Base-by-base conservation (phyloP, 768 basidiomycete species). In the Trametes cubensis region DNA sequence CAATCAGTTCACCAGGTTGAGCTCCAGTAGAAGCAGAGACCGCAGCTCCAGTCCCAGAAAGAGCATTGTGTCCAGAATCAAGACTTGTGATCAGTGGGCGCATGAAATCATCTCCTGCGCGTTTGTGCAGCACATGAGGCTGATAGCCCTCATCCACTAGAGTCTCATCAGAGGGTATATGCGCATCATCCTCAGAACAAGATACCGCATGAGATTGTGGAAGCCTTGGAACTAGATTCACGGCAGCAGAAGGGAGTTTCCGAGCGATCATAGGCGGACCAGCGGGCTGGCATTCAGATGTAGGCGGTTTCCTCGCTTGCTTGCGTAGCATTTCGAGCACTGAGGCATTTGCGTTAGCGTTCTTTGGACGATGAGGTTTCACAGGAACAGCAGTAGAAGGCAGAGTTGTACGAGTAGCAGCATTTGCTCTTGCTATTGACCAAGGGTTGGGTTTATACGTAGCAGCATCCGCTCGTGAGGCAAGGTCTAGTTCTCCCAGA, bases 351-450 rank as follows among this genome's bases (percentile, higher is more conserved):
- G 34, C 2, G 34, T 11, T 34, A 2, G 52, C 52, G 23, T 40
- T 25, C 45, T 61, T 21, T 23, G 51, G 15, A 26, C 18, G 41
- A 21, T 42, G 10, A 4, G 40, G 34, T 14, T 25, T 44, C 1
- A 20, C 7, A 2, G 51, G 14, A n/a, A 41, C 10, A 23, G 49
- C 13, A 3, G 20, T 11, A 30, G 38, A 5, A 14, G 53, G 44
- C 15, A 42, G 55, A 1, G 47, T 17, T 13, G 53, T 23, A 4
- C 60, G 83, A 39, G 79, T 77, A 0, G 83, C 83, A 45, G 90
- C 91, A 65, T 93, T 93, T 30, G 89, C 85, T 67, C 85, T 89
- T 4, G 91, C 90, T 58, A 93, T 90, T 58, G 83, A 84, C 81
- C 90, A 93, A 0, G 91, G 91, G 68, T 91, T 92, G 0, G 89